Evolutionary conservation across 2,329 filamentous ascomycete species (phyloP).

Genomic region (Myrmaecium sp.): DNA sequence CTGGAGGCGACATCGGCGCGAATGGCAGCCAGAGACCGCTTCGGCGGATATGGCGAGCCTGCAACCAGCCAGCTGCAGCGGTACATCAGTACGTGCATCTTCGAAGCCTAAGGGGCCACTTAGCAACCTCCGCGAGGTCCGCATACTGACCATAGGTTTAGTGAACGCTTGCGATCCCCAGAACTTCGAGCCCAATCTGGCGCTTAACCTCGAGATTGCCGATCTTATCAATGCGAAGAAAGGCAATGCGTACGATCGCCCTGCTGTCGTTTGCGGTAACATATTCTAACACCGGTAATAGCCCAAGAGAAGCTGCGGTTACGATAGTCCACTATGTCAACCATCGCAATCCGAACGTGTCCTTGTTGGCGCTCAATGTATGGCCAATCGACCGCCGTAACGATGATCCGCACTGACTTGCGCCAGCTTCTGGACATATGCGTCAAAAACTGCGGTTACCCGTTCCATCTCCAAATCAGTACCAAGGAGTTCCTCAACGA

Average conservation of each 20-base stretch:
- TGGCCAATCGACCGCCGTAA: constrained; percentile 11
- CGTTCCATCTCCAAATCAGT: constrained; percentile 94
- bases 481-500: constrained; percentile 99
- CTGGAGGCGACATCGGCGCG: constrained; percentile 92
- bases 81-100: constrained; percentile 51
- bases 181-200: constrained; percentile 96
- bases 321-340: constrained; percentile 91
- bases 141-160: constrained; percentile 13
- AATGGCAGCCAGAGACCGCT: constrained; percentile 89
- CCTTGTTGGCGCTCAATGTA: constrained; percentile 66
- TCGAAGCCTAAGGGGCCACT: neutral
- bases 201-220: constrained; percentile 86
- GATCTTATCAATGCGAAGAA: constrained; percentile 97
- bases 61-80: constrained; percentile 78
- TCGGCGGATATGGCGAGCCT: constrained; percentile 63
- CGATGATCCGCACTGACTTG: constrained; percentile 10
- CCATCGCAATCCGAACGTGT: constrained; percentile 90
- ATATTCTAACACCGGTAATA: constrained; percentile 12
- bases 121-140: neutral
- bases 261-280: constrained; percentile 1
- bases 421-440: constrained; percentile 83
- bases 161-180: constrained; percentile 90
- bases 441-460: constrained; percentile 98
- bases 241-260: constrained; percentile 50
- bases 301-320: constrained; percentile 81